Evolutionary conservation across 768 basidiomycete species (phyloP).

Genomic region (Leccinellum luteum): DNA sequence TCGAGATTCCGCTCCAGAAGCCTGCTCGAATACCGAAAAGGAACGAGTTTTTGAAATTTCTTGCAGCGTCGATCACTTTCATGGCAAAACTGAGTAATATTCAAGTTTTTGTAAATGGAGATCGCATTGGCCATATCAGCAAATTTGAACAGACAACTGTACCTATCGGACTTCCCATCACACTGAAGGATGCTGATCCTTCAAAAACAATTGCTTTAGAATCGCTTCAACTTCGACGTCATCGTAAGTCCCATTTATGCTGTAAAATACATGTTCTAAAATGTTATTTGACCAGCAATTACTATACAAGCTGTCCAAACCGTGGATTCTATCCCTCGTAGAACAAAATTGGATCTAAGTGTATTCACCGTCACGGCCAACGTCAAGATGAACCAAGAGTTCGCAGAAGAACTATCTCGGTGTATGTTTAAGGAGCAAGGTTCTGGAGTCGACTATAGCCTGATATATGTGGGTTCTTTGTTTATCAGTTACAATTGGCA

Average conservation of each 20-base stretch:
- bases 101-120: constrained; percentile 75
- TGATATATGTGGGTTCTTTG: constrained; percentile 6
- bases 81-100: constrained; percentile 75
- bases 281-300: no score
- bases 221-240: constrained; percentile 39
- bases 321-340: not conserved
- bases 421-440: constrained; percentile 1
- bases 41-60: constrained; percentile 84
- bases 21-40: constrained; percentile 68
- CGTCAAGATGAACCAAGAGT: not conserved
- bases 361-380: constrained; percentile 21
- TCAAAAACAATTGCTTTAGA: constrained; percentile 54
- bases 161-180: constrained; percentile 49
- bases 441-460: not conserved
- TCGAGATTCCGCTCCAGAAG: constrained; percentile 81
- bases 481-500: not conserved
- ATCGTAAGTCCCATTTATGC: constrained; percentile 3
- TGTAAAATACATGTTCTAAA: no score
- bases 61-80: constrained; percentile 88
- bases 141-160: constrained; percentile 54
- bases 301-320: no score
- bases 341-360: constrained; percentile 37
- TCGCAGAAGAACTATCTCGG: not conserved
- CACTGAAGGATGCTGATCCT: constrained; percentile 52
- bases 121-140: constrained; percentile 57